Evolutionary conservation across 208 protist species (phyloP).

Genomic region (Crithidia brevicula): DNA sequence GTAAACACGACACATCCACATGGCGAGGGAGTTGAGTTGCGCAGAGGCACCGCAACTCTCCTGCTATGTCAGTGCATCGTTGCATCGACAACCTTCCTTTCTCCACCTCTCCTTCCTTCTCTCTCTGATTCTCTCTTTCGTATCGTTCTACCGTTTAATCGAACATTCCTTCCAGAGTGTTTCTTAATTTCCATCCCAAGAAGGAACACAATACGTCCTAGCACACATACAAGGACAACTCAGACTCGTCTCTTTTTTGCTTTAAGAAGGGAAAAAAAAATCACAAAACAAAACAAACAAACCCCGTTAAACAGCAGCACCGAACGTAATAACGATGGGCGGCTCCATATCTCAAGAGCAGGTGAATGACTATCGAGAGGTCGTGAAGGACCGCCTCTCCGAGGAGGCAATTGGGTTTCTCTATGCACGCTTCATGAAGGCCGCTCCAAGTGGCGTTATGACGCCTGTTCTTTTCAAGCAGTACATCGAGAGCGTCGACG

Average conservation of each 20-base stretch:
- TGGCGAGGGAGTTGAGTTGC: too few species aligned
- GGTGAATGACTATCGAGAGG: slow-evolving; percentile 85
- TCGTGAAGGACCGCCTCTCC: slow-evolving; percentile 80
- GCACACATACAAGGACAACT: slow-evolving; percentile 1
- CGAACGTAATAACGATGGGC: slow-evolving; percentile 61
- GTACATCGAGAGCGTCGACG: slow-evolving; percentile 82
- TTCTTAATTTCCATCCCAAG: slow-evolving; percentile 8
- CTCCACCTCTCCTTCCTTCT: too few species aligned
- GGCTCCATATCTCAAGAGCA: slow-evolving; percentile 68
- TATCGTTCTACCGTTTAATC: too few species aligned
- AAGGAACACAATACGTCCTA: not conserved
- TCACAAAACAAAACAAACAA: not conserved
- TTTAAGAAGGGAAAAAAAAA: too few species aligned
- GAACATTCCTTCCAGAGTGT: too few species aligned
- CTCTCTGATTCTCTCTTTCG: too few species aligned
- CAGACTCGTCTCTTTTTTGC: too few species aligned
- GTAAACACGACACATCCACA: too few species aligned
- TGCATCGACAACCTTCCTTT: too few species aligned
- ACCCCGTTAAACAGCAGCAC: too few species aligned
- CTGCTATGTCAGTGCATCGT: too few species aligned
- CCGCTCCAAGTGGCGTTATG: slow-evolving; percentile 78
- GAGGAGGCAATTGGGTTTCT: slow-evolving; percentile 87
- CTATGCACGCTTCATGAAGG: slow-evolving; percentile 76
- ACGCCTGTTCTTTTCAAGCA: slow-evolving; percentile 73
- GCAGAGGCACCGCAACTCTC: too few species aligned